Evolutionary conservation across 441 rosid genomes (phyloP).

Genomic region (Pelargonium cotyledonis): DNA sequence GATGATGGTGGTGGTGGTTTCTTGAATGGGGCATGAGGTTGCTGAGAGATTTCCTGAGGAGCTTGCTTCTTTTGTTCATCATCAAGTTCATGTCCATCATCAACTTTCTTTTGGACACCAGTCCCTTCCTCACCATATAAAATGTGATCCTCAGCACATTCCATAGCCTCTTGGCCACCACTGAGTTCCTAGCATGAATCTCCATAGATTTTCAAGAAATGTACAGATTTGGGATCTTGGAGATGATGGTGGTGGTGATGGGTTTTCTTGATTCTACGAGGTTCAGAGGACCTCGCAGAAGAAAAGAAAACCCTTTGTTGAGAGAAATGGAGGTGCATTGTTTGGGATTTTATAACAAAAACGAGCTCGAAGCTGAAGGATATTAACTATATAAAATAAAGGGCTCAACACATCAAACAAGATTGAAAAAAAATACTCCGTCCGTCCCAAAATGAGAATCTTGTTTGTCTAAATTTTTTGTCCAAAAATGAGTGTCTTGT

Average conservation of each 20-base stretch:
- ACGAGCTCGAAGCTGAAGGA: background rate
- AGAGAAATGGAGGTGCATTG: constrained; percentile 12
- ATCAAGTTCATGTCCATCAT: constrained; percentile 53
- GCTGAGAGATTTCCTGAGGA: constrained; percentile 33
- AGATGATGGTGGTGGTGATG: background rate
- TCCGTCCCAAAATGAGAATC: no score
- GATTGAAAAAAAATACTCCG: no score
- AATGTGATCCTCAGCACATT: constrained; percentile 36
- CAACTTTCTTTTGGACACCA: constrained; percentile 43
- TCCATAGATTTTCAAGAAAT: constrained; percentile 21
- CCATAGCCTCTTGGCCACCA: constrained; percentile 44
- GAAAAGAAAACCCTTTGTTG: constrained; percentile 29
- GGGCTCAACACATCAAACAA: no score
- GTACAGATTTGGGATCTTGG: background rate
- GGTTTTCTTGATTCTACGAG: constrained; percentile 45
- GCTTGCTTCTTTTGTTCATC: constrained; percentile 43
- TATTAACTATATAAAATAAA: background rate
- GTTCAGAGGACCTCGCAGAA: constrained; percentile 42
- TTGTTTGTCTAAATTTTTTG: no score
- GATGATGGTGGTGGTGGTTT: constrained; percentile 16
- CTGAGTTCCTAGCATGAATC: constrained; percentile 23
- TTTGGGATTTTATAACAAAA: constrained; percentile 24
- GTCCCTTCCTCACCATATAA: constrained; percentile 46
- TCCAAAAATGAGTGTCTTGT: no score
- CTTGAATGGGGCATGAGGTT: constrained; percentile 36